Evolutionary conservation across 2,329 filamentous ascomycete genomes (phyloP), one percentile per base, ranked within the genome.

Genomic region (Nigrospora oryzae): DNA sequence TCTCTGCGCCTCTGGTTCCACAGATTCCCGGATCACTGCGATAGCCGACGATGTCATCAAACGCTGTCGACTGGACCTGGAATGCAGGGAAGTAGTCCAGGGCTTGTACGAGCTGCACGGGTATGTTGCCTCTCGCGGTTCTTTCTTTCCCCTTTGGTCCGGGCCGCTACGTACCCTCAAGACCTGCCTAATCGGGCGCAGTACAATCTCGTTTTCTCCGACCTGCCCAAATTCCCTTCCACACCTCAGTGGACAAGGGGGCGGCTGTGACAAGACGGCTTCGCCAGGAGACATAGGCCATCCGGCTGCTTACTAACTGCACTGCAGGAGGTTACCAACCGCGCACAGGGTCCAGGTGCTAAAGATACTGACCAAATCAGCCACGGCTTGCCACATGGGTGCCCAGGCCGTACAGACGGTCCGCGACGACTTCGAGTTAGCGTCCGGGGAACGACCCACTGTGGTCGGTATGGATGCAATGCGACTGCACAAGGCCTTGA

Each of bases 1-100:
- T 1, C 66, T 97, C 1, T 89, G 86, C 59, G 89, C 90, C 5
- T 84, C 89, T 23, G 83, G 89, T 1, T 90, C 90, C 63, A 70
- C 82, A 1, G 93, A 96, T 52, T 88, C 83, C 33, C 79, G 84
- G 10, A 82, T 96, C 34, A 82, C 86, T 11, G 81, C 85, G n/a
- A 69, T 88, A n/a, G 91, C 87, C 0, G 89, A 96, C 46, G 89
- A 95, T 55, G 79, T 94, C 40, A 65, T 97, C 51, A 98, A 96
- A 64, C 76, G 90, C 51, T 85, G 79, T 30, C 75, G 79, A 2
- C 77, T 86, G 10, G 81, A 86, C 10, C 68, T 96, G 23, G 91
- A 97, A 60, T 76, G 88, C 49, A 56, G 70, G 11, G 53, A 61
- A 1, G 63, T 89, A 2, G 72, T 95, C 3, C 67, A 75, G 38